Evolutionary conservation across 139 green algal genomes (phyloP), one percentile per base, ranked within the genome.

Genomic region (Eudorina sp.): DNA sequence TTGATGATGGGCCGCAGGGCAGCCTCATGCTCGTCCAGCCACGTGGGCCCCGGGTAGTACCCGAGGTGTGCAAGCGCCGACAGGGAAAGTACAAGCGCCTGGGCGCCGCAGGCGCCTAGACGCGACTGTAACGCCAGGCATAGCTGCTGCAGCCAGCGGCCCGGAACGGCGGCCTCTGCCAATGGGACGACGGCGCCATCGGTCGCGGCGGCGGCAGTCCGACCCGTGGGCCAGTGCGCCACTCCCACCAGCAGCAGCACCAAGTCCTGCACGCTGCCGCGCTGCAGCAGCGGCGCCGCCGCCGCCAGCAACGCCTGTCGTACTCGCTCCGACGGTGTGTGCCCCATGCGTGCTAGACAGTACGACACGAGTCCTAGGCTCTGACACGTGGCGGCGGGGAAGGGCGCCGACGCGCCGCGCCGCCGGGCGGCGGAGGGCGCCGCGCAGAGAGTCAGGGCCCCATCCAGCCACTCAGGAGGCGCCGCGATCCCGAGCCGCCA

Each of bases 171-270:
- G n/a, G n/a, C n/a, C n/a, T n/a, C n/a, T n/a, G 16, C 51, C 51
- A 13, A 58, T 58, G 51, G 51, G 51, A 25, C 51, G 51, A 25
- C 51, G 51, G 13, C 51, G 13, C 51, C 16, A 25, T 16, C 55
- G 5, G 36, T 51, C 29, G 62, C 62, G 43, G 40, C 38, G 38
- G 40, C 70, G 21, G 16, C 68, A 29, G 68, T 18, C 0, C 27
- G 29, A 23, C 36, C 9, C 14, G 1, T 46, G 29, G 27, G 80
- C 80, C 80, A 86, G 80, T 86, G 80, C 16, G 80, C 41, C 43
- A 86, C 60, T 14, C 80, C 80, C 27, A 45, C 58, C 13, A 86
- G 80, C 60, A 86, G 60, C 62, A 86, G 43, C 60, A 64, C 80
- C 5, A 86, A 31, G 43, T 86, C 80, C 80, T 86, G 80, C 19